Percentiles rank a stretch among this genome's conserved stretches.
Conservation (phyloP, 805 yeast species). For the Saturnispora quitensis region DNA sequence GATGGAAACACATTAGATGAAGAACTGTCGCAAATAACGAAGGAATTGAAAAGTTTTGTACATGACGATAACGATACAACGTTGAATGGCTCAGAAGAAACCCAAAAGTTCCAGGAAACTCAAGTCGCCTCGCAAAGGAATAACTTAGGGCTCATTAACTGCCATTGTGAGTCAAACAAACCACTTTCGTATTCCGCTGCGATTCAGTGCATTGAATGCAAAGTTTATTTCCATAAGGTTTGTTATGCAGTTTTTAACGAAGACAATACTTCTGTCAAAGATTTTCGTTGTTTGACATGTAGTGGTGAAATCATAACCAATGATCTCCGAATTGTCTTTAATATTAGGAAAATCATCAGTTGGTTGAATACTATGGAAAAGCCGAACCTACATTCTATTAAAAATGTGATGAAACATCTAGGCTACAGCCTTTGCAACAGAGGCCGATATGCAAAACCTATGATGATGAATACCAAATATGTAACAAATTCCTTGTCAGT, state of each 20-base stretch:
- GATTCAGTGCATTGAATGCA: constrained; percentile 17
- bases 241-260: constrained; percentile 13
- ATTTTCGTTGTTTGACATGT: constrained; percentile 17
- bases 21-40: constrained; percentile 19
- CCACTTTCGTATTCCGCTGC: constrained; percentile 9
- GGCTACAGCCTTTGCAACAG: constrained; percentile 4
- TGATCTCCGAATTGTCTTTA: constrained; percentile 14
- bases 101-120: constrained; percentile 7
- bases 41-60: constrained; percentile 14
- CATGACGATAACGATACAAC: neutral
- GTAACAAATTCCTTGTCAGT: constrained; percentile 16
- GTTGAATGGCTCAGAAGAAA: constrained; percentile 3
- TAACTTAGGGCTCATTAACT: constrained; percentile 4
- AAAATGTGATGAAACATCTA: neutral
- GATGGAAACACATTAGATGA: neutral
- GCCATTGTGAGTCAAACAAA: constrained; percentile 16
- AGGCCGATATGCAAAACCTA: neutral
- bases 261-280: neutral
- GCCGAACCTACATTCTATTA: constrained; percentile 5
- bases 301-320: constrained; percentile 1
- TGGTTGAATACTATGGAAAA: constrained; percentile 6
- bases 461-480: constrained; percentile 5
- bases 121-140: neutral
- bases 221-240: constrained; percentile 13
- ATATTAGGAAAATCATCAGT: constrained; percentile 16